These are phyloP conservation scores for Debaryomyces sp. DNA, from an alignment of 1,139 yeast genomes.

Conservation along the genomic window DNA sequence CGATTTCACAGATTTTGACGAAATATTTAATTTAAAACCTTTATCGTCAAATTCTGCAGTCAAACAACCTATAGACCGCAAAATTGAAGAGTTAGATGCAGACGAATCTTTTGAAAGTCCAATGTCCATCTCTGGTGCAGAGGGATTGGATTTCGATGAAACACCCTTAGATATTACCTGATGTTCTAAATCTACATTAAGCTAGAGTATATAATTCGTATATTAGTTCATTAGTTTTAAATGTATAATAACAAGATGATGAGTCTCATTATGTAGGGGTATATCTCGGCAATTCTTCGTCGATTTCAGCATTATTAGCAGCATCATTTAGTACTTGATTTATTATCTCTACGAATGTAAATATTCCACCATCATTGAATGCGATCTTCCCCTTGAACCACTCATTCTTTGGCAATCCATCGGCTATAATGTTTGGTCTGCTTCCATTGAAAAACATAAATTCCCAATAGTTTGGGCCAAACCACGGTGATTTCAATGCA, in stretches of 20 bases:
- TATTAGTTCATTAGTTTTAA: background rate
- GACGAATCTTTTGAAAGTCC: slow-evolving; percentile 27
- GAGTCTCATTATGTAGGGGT: slow-evolving; percentile 5
- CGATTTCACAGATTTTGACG: slow-evolving; percentile 56
- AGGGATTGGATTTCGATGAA: slow-evolving; percentile 18
- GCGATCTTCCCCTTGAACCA: slow-evolving; percentile 40
- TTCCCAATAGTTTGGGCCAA: slow-evolving; percentile 56
- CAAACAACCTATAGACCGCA: slow-evolving; percentile 6
- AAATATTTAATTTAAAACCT: slow-evolving; percentile 45
- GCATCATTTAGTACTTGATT: slow-evolving; percentile 32
- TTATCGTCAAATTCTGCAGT: slow-evolving; percentile 22
- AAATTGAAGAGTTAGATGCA: slow-evolving; percentile 23
- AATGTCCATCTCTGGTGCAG: slow-evolving; percentile 15
- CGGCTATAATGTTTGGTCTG: slow-evolving; percentile 25
- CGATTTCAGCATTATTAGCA: slow-evolving; percentile 41
- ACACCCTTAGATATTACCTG: slow-evolving; percentile 13
- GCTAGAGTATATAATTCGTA: background rate
- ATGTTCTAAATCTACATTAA: background rate
- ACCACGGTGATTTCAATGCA: slow-evolving; percentile 53
- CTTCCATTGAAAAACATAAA: slow-evolving; percentile 40
- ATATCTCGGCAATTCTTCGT: slow-evolving; percentile 50
- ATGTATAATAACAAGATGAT: background rate
- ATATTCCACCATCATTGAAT: slow-evolving; percentile 54
- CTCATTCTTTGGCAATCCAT: slow-evolving; percentile 46
- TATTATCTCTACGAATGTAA: slow-evolving; percentile 35